Base-by-base conservation (phyloP, 129 eudicot species). In the Escallonia rubra region DNA sequence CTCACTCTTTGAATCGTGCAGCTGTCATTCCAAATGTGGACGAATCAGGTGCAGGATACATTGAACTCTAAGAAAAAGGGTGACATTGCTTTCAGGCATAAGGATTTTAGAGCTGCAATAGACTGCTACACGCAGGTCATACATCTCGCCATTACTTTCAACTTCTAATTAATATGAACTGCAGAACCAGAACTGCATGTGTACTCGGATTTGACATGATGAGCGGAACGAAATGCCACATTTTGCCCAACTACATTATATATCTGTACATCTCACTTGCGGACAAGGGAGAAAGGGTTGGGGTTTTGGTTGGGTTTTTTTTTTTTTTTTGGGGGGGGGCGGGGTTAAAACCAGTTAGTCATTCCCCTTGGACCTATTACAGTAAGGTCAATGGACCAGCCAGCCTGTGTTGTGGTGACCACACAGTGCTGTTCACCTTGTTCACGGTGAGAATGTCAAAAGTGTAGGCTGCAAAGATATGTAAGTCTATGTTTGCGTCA, bases 11-110 rank as follows among this genome's bases (percentile, higher is more conserved):
- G 56, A 4, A 66, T 52, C 41, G 56, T 76, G 78, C 81, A 91
- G 94, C 96, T 91, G 5, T 92, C 98, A 1, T 92, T 92, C 76
- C 95, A 86, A 74, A 78, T 88, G 96, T 92, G 98, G 98, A 92
- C 98, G 51, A 78, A 73, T 71, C 98, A 92, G 80, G 74, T 92
- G 89, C 96, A 91, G 72, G 96, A 88, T 13, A 86, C 91, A 3
- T 59, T 92, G 70, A 88, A 72, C 82, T 83, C 96, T 23, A 92
- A 92, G 95, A 88, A 86, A 79, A 88, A 88, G 79, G 96, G 98
- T 39, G 98, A 92, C 12, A 70, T 59, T 43, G 96, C 98, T 73
- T 92, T 92, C 70, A 80, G 91, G 69, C 96, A 92, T 52, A 92
- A 86, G 82, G 96, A 92, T 47, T 83, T 82, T 70, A 76, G 67